These are phyloP conservation scores for Cajanus cajan DNA, from an alignment of 306 rosid species.

Conservation along the genomic window DNA sequence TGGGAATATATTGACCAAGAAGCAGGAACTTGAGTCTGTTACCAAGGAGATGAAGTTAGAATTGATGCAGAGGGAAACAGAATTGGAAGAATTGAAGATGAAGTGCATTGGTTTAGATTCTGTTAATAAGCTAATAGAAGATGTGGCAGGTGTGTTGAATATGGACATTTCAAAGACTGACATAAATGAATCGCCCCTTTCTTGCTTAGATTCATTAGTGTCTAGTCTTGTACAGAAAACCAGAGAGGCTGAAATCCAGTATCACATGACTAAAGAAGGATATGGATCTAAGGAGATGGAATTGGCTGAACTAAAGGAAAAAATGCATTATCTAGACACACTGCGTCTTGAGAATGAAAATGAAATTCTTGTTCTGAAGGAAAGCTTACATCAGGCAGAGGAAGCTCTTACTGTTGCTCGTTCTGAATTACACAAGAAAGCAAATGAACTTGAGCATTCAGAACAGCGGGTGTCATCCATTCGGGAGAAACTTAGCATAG, in stretches of 20 bases:
- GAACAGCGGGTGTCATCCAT: conserved; percentile 83
- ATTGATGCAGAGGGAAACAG: conserved; percentile 55
- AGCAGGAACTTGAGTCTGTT: conserved; percentile 61
- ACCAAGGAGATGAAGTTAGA: conserved; percentile 57
- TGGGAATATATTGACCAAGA: conserved; percentile 47
- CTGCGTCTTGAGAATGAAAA: conserved; percentile 63
- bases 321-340: conserved; percentile 47
- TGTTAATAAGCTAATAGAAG: conserved; percentile 57
- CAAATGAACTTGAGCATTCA: conserved; percentile 69
- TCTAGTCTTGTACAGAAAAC: conserved; percentile 68
- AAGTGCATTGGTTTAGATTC: conserved; percentile 58
- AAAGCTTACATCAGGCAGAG: conserved; percentile 67
- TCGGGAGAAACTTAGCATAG: conserved; percentile 92
- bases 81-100: conserved; percentile 58
- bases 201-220: conserved; percentile 56
- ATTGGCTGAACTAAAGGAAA: conserved; percentile 59
- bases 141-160: conserved; percentile 55
- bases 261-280: conserved; percentile 50
- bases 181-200: conserved; percentile 46
- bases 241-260: conserved; percentile 57
- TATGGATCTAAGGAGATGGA: conserved; percentile 50
- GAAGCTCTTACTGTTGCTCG: conserved; percentile 56
- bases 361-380: conserved; percentile 67
- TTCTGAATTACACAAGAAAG: conserved; percentile 61
- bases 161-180: conserved; percentile 42